These are phyloP conservation scores for Cercospora berteroae DNA, from an alignment of 2,329 filamentous ascomycete species.

Conservation along the genomic window DNA sequence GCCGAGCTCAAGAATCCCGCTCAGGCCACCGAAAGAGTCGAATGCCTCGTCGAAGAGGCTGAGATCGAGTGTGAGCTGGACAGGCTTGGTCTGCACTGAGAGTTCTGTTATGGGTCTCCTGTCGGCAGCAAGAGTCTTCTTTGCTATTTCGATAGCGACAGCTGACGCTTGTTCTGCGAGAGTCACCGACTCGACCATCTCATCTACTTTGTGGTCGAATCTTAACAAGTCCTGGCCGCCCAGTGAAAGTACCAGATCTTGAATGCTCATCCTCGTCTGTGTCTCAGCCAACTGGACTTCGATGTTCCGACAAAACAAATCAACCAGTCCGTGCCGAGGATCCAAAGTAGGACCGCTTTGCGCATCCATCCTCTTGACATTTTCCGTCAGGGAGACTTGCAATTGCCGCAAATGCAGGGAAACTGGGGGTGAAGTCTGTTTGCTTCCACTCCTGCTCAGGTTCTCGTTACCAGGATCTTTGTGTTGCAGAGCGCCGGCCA, in stretches of 20 bases:
- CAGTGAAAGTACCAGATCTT: conserved; percentile 23
- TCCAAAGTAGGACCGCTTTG: not conserved
- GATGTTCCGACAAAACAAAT: conserved; percentile 12
- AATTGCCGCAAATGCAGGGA: conserved; percentile 11
- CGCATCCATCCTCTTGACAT: not conserved
- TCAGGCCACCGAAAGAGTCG: conserved; percentile 84
- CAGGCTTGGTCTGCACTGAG: conserved; percentile 71
- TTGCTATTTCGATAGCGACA: conserved; percentile 24
- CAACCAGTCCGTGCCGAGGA: conserved; percentile 6
- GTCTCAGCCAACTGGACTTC: not conserved
- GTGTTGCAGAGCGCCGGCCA: not conserved
- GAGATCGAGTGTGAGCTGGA: conserved; percentile 74
- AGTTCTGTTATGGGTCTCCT: conserved; percentile 40
- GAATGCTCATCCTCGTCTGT: not conserved
- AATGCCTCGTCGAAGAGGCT: conserved; percentile 82
- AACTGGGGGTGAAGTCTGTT: not conserved
- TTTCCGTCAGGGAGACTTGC: conserved; percentile 4
- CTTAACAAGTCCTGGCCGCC: conserved; percentile 29
- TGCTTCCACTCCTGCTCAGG: not conserved
- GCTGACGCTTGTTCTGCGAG: conserved; percentile 25
- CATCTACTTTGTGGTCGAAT: conserved; percentile 22
- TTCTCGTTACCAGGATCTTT: not conserved
- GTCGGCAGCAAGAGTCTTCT: conserved; percentile 23
- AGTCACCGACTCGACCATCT: conserved; percentile 20
- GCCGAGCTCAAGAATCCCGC: conserved; percentile 84